Evolutionary conservation across 2,329 filamentous ascomycete genomes (phyloP).

Genomic region (Botrytis cinerea): DNA sequence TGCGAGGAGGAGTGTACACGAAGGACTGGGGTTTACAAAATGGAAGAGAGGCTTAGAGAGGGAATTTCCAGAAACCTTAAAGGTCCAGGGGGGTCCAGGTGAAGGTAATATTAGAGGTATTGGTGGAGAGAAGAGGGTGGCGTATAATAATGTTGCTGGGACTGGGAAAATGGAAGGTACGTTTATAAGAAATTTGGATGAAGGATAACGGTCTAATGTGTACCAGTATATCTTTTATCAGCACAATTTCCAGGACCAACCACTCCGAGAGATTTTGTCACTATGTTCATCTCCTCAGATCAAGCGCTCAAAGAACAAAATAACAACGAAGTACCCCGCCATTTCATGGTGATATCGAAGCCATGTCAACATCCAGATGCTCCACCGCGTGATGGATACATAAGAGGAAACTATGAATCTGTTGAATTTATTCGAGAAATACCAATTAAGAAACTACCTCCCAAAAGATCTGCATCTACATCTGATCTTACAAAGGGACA

Average conservation of each 20-base stretch:
- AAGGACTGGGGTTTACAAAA: slow-evolving; percentile 72
- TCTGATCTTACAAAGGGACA: slow-evolving; percentile 45
- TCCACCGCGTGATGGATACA: slow-evolving; percentile 68
- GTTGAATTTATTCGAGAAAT: slow-evolving; percentile 90
- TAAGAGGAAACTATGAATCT: slow-evolving; percentile 85
- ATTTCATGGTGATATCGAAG: slow-evolving; percentile 86
- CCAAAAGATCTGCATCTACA: slow-evolving; percentile 48
- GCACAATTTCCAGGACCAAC: slow-evolving; percentile 90
- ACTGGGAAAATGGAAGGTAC: slow-evolving; percentile 64
- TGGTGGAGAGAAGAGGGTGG: slow-evolving; percentile 75
- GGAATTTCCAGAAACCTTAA: slow-evolving; percentile 79
- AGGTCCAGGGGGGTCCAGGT: slow-evolving; percentile 67
- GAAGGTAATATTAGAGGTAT: slow-evolving; percentile 80
- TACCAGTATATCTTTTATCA: slow-evolving; percentile 76
- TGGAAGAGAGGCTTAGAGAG: slow-evolving; percentile 76
- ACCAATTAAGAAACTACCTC: slow-evolving; percentile 51
- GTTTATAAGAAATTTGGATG: slow-evolving; percentile 25
- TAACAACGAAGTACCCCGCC: slow-evolving; percentile 53
- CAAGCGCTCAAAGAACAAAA: slow-evolving; percentile 33
- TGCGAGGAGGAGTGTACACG: slow-evolving; percentile 78
- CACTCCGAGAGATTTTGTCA: slow-evolving; percentile 84
- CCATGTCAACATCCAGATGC: slow-evolving; percentile 78
- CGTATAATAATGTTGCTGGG: slow-evolving; percentile 57
- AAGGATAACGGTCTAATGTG: neutral
- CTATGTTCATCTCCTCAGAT: slow-evolving; percentile 69